A percentile compares a stretch with the other conserved stretches of the same genome.
These are phyloP conservation scores for Colletotrichum cereale DNA, from an alignment of 2,329 filamentous ascomycete genomes.

Conservation along the genomic window DNA sequence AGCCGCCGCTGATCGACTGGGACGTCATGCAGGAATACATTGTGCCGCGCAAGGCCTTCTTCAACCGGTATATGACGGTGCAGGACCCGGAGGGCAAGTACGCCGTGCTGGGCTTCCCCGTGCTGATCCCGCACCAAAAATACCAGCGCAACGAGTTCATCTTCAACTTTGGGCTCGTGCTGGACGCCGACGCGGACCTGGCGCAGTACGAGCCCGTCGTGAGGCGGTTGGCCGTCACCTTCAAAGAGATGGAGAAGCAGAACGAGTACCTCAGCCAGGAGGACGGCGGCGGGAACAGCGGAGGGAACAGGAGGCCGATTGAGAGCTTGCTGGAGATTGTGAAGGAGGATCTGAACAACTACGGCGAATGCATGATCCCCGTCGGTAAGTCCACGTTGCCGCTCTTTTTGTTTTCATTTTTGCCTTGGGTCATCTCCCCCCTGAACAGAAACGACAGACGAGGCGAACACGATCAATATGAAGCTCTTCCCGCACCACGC, in stretches of 20 bases:
- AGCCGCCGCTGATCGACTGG: conserved; percentile 83
- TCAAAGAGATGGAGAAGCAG: conserved; percentile 93
- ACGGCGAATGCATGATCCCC: conserved; percentile 98
- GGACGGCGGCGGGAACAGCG: conserved; percentile 48
- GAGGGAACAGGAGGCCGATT: conserved; percentile 70
- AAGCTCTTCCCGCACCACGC: conserved; percentile 91
- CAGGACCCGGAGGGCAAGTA: conserved; percentile 78
- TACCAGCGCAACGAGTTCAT: conserved; percentile 97
- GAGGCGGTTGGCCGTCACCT: conserved; percentile 84
- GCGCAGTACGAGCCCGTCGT: conserved; percentile 87
- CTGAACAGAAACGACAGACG: conserved; percentile 67
- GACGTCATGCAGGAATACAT: conserved; percentile 90
- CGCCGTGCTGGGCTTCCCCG: conserved; percentile 87
- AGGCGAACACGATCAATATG: conserved; percentile 94
- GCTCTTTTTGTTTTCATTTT: background rate
- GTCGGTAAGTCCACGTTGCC: conserved; percentile 73
- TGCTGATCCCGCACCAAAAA: conserved; percentile 84
- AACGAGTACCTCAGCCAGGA: conserved; percentile 82
- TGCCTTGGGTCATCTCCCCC: background rate
- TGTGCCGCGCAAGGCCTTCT: conserved; percentile 94
- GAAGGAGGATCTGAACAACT: conserved; percentile 92
- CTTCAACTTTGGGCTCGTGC: conserved; percentile 94
- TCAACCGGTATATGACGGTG: conserved; percentile 88
- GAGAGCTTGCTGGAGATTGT: conserved; percentile 86
- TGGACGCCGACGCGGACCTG: conserved; percentile 76